Percentiles rank a stretch among this genome's conserved stretches.
Evolutionary conservation across 2,329 filamentous ascomycete genomes (phyloP).

Genomic region (Beauveria sp.): DNA sequence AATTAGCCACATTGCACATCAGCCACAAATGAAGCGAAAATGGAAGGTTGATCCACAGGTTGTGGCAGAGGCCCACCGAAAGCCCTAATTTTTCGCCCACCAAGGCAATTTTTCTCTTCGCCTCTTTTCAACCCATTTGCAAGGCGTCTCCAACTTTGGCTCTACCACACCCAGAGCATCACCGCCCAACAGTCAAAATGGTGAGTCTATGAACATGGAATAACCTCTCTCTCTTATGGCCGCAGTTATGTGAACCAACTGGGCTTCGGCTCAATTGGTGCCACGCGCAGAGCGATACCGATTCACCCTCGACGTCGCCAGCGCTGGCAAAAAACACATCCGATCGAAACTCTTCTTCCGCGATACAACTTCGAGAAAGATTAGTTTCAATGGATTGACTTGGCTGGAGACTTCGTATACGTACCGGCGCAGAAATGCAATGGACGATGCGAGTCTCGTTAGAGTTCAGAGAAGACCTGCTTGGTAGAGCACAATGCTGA

Average conservation of each 20-base stretch:
- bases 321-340: constrained; percentile 24
- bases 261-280: constrained; percentile 27
- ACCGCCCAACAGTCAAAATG: constrained; percentile 32
- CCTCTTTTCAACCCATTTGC: constrained; percentile 20
- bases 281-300: constrained; percentile 19
- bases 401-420: constrained; percentile 52
- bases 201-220: constrained; percentile 26
- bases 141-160: constrained; percentile 25
- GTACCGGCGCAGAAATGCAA: constrained; percentile 46
- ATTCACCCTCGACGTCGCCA: constrained; percentile 13
- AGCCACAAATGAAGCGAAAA: constrained; percentile 12
- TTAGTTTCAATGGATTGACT: constrained; percentile 36
- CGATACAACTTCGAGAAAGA: constrained; percentile 6
- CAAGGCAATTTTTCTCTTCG: constrained; percentile 24
- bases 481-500: constrained; percentile 71
- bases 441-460: constrained; percentile 56
- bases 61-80: constrained; percentile 10
- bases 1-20: neutral
- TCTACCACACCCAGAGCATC: constrained; percentile 22
- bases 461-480: constrained; percentile 82
- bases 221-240: constrained; percentile 29
- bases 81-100: constrained; percentile 33
- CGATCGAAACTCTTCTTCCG: constrained; percentile 16
- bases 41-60: constrained; percentile 15
- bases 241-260: constrained; percentile 30